Base-by-base conservation (phyloP, 106 monocot genomes). In the Hemerocallis citrina region DNA sequence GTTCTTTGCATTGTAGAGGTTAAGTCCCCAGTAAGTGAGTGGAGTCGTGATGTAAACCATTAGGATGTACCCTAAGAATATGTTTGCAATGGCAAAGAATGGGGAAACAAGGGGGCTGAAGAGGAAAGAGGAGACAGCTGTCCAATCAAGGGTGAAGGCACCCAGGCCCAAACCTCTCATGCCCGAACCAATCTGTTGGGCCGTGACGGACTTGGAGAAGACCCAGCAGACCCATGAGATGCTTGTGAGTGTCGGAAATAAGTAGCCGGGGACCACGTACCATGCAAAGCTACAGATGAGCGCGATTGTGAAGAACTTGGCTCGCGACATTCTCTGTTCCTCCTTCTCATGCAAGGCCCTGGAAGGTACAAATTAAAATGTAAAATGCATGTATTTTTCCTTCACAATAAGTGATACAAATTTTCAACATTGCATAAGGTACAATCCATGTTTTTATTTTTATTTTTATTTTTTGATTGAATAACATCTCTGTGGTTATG, bases 281-380 rank as follows among this genome's bases (percentile, higher is more conserved):
- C 86, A 92, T 16, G 65, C 27, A 55, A 92, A 92, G 66, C 92
- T 86, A 74, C 86, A 77, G 50, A 70, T 24, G 44, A 92, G 68
- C 1, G 74, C 83, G 51, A 92, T 80, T 31, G 77, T 20, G 64
- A 92, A 92, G 80, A 92, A 92, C 67, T 92, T 92, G 54, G 86
- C 77, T 6, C 92, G 70, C 1, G 92, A 80, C 63, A 92, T 77
- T 22, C 80, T 55, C 23, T 62, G 65, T 0, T 80, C 65, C 19
- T 92, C 92, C 64, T 83, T 83, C 72, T 92, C 92, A 65, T 92
- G 92, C 80, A 92, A 71, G 1, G 86, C 86, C 75, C 92, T 92
- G 76, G 43, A 73, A 41, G 19, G 32, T 6, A 20, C 6, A 2
- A 33, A 4, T 50, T 2, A 21, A 38, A 34, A 34, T n/a, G n/a